Evolutionary conservation across 306 rosid genomes (phyloP), one percentile per base, ranked within the genome.

Genomic region (Spatholobus suberectus): DNA sequence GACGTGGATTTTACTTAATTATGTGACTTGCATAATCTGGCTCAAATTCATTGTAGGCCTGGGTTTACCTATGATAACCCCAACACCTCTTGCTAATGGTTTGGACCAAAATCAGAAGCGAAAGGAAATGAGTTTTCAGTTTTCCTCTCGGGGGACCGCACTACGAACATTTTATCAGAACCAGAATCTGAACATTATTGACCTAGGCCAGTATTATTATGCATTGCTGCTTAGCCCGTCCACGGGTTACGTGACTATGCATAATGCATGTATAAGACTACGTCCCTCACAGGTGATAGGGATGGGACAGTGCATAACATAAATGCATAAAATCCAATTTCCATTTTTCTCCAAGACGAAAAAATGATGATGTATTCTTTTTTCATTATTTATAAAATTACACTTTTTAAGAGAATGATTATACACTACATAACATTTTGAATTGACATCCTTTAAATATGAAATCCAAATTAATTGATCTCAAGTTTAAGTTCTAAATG

Each of bases 181-280:
- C 18, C 9, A 76, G 76, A 73, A 71, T 70, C 80, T 41, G 5
- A 35, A 12, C 75, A 76, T 80, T 17, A 70, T 70, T 76, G 83
- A 14, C 71, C 47, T 70, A 29, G 20, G 13, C 52, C 38, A 37
- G 1, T 38, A 15, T 37, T 63, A 71, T 41, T 58, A 2, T 54
- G 27, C 7, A 41, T 44, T 23, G 74, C 37, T 32, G 4, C 17
- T 65, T 65, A 41, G 35, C 24, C 46, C 17, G 14, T 43, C 84
- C 75, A 38, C 18, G 26, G 6, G 65, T 85, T 79, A 77, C 61
- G 75, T 82, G 82, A 86, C 86, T 83, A 68, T 86, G 70, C 82
- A 83, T 38, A 73, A 55, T 86, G 89, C 86, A 83, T 78, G 77
- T 79, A 70, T 70, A 51, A n/a, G 65, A 81, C 66, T 79, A 73